Conservation (phyloP, 495 filamentous ascomycete species). For the Xeromyces bisporus region DNA sequence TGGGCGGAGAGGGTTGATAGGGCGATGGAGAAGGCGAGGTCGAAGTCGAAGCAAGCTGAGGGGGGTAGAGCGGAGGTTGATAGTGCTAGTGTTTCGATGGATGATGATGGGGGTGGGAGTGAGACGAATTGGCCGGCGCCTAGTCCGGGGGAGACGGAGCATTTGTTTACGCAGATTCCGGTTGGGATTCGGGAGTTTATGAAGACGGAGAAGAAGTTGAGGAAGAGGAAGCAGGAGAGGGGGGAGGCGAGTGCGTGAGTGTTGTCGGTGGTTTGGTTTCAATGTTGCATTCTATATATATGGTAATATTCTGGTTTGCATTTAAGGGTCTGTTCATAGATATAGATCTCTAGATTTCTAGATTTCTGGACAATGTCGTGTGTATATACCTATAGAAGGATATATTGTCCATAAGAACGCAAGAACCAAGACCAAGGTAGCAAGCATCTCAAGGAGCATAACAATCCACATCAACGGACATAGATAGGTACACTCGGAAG, state of each 20-base stretch:
- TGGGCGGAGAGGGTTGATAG: conserved; percentile 48
- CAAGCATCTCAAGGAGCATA: no score
- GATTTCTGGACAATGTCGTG: no score
- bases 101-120: conserved; percentile 67
- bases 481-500: no score
- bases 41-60: conserved; percentile 19
- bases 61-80: conserved; percentile 22
- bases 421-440: no score
- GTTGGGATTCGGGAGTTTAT: conserved; percentile 95
- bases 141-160: conserved; percentile 23
- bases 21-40: conserved; percentile 29
- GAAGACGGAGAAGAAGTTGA: conserved; percentile 85
- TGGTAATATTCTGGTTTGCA: no score
- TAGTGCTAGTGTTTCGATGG: conserved; percentile 41
- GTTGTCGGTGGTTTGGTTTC: background rate
- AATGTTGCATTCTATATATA: background rate
- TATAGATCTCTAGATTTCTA: no score
- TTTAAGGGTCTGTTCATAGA: no score
- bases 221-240: conserved; percentile 44
- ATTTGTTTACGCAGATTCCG: conserved; percentile 68
- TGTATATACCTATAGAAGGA: no score
- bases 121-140: conserved; percentile 44
- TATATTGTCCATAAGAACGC: no score
- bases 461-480: no score
- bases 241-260: conserved; percentile 1